These are phyloP conservation scores for Micromonas pusilla DNA, from an alignment of 139 green algal genomes.

Conservation along the genomic window DNA sequence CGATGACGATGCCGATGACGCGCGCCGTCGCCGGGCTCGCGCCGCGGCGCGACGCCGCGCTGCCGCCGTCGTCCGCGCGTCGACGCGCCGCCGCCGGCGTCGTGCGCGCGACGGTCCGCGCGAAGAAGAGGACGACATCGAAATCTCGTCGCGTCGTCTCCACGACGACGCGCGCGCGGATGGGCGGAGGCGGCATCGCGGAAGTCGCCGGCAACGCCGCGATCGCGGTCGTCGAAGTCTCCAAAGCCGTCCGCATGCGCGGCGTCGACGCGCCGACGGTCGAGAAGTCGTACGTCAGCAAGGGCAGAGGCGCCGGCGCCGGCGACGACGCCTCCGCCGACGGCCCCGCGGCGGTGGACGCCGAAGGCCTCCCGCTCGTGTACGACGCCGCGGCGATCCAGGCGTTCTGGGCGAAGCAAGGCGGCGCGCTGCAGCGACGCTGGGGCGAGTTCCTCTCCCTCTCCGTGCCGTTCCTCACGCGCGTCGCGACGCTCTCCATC, in stretches of 20 bases:
- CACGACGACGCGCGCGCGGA: constrained; percentile 5
- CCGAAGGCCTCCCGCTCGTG: constrained; percentile 57
- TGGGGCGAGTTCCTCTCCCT: constrained; percentile 35
- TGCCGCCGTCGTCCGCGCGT: background rate
- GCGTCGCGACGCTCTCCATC: constrained; percentile 28
- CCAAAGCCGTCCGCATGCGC: constrained; percentile 25
- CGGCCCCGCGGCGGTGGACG: constrained; percentile 45
- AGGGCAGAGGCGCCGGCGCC: background rate
- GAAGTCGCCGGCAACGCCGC: background rate
- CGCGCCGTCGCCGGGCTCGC: background rate
- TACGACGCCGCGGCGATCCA: constrained; percentile 70
- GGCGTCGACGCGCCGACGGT: constrained; percentile 29
- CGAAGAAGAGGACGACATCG: background rate
- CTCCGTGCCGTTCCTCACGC: constrained; percentile 38
- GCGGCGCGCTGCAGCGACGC: constrained; percentile 32
- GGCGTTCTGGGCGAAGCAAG: constrained; percentile 52
- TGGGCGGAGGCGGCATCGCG: background rate
- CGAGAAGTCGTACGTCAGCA: constrained; percentile 25
- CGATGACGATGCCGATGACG: background rate
- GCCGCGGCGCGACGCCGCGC: too few relatives aligned
- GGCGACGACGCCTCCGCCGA: background rate
- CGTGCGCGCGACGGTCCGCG: background rate
- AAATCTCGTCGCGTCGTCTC: background rate
- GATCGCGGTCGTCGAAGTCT: constrained; percentile 13
- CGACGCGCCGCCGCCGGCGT: background rate